Percentiles rank a stretch among this genome's conserved stretches.
Conservation (phyloP, 2,329 filamentous ascomycete species). For the Stagonosporopsis rhizophila region DNA sequence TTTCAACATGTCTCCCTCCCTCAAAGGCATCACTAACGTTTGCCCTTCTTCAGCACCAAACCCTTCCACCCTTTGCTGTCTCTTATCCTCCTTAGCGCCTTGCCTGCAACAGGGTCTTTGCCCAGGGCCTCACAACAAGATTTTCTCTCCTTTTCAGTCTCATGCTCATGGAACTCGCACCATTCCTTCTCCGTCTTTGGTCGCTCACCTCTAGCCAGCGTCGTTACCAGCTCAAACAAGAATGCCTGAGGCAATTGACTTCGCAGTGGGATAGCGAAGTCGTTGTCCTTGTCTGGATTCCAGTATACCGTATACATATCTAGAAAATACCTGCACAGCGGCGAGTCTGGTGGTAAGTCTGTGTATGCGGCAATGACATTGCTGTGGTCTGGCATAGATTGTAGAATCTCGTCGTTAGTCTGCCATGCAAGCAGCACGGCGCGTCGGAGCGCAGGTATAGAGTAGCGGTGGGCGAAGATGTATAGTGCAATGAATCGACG, state of each 20-base stretch:
- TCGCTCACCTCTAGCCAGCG: conserved; percentile 41
- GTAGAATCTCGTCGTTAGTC: conserved; percentile 46
- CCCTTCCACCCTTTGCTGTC: conserved; percentile 49
- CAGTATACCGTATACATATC: conserved; percentile 49
- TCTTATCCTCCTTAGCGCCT: conserved; percentile 42
- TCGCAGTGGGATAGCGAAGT: conserved; percentile 38
- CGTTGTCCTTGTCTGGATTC: conserved; percentile 45
- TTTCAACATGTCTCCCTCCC: not conserved
- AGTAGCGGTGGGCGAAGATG: conserved; percentile 43
- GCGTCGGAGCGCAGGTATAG: conserved; percentile 42
- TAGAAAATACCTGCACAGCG: conserved; percentile 45
- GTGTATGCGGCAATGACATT: conserved; percentile 48
- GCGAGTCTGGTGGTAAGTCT: conserved; percentile 37
- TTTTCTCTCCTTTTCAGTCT: conserved; percentile 43
- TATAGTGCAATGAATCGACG: conserved; percentile 47
- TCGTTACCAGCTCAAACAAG: conserved; percentile 44
- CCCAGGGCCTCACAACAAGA: conserved; percentile 40
- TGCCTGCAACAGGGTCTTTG: conserved; percentile 40
- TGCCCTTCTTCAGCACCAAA: conserved; percentile 47
- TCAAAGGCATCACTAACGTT: too few species aligned
- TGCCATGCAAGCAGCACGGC: conserved; percentile 46
- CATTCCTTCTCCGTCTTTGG: conserved; percentile 47
- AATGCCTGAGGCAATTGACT: conserved; percentile 46
- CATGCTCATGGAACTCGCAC: conserved; percentile 49
- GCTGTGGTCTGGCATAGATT: conserved; percentile 48